These are phyloP conservation scores for Helminthosporium solani DNA, from an alignment of 2,329 filamentous ascomycete species.

Conservation along the genomic window DNA sequence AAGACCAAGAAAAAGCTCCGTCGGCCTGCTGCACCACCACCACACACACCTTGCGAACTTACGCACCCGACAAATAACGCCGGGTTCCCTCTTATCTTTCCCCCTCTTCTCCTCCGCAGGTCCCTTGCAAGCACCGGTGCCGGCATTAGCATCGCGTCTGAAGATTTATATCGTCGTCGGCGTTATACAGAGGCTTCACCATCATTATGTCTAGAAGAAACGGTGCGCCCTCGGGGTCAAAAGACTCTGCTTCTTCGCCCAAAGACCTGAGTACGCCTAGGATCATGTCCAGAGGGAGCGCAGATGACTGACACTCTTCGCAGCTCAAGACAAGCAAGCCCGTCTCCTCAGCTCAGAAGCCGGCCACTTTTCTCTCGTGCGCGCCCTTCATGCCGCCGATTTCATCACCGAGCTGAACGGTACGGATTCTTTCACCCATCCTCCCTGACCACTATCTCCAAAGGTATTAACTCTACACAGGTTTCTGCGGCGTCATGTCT, in stretches of 20 bases:
- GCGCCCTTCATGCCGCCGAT: slow-evolving; percentile 73
- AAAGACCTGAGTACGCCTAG: slow-evolving; percentile 47
- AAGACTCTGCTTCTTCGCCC: slow-evolving; percentile 40
- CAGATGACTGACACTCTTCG: slow-evolving; percentile 8
- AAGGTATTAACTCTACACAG: slow-evolving; percentile 42
- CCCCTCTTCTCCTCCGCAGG: neutral
- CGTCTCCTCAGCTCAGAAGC: slow-evolving; percentile 67
- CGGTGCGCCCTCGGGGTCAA: slow-evolving; percentile 52
- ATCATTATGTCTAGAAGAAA: slow-evolving; percentile 65
- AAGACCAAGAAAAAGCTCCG: neutral
- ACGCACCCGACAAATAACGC: slow-evolving; percentile 2
- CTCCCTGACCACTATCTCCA: neutral
- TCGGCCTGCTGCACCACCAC: neutral
- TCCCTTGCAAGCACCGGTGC: too few species aligned
- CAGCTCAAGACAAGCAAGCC: slow-evolving; percentile 74
- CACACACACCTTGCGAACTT: slow-evolving; percentile 3
- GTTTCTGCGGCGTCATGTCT: slow-evolving; percentile 90
- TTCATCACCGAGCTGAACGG: slow-evolving; percentile 82
- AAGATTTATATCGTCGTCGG: neutral
- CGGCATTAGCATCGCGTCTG: too few species aligned
- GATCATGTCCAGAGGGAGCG: neutral
- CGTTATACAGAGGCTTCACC: neutral
- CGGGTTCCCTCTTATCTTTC: neutral
- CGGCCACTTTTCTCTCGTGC: slow-evolving; percentile 67
- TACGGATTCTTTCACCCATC: slow-evolving; percentile 16